phyloP scores from a whole-genome alignment of 495 filamentous ascomycete genomes.

The Antarctomyces pellizariae region DNA sequence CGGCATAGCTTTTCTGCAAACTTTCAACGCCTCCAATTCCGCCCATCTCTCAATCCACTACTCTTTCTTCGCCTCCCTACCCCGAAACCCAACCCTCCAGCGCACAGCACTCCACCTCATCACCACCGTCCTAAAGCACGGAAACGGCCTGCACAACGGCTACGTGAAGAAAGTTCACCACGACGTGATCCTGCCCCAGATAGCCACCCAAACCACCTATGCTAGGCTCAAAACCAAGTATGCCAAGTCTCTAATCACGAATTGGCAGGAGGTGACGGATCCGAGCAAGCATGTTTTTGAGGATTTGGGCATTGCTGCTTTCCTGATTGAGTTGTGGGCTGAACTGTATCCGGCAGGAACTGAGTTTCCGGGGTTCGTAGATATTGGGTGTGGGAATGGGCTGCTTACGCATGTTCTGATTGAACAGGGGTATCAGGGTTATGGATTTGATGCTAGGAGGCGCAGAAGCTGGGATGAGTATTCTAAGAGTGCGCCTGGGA shows the following conservation, averaged over 20 bases:
- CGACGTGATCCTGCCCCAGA: conserved; percentile 52
- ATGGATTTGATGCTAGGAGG: conserved; percentile 70
- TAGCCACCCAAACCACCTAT: conserved; percentile 58
- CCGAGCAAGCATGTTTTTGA: conserved; percentile 87
- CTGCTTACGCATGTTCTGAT: conserved; percentile 70
- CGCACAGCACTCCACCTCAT: conserved; percentile 52
- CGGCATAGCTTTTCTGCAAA: conserved; percentile 50
- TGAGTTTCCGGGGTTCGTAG: conserved; percentile 71
- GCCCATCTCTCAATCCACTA: conserved; percentile 46
- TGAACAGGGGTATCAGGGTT: conserved; percentile 62
- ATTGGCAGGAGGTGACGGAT: conserved; percentile 72
- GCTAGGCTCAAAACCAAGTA: conserved; percentile 55
- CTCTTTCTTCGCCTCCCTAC: conserved; percentile 27
- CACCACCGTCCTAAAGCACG: conserved; percentile 51
- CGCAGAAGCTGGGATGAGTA: conserved; percentile 71
- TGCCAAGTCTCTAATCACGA: conserved; percentile 34
- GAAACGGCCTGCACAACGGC: conserved; percentile 32
- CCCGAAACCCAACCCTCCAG: conserved; percentile 28
- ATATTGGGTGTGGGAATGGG: conserved; percentile 90
- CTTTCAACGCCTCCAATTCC: conserved; percentile 19
- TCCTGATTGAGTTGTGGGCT: conserved; percentile 78
- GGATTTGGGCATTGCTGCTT: conserved; percentile 78
- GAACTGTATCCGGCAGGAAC: conserved; percentile 42
- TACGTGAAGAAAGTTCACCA: conserved; percentile 56
- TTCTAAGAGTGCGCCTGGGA: conserved; percentile 23